phyloP scores from a whole-genome alignment of 345 rosid species.

The Rubroshorea leprosula region DNA sequence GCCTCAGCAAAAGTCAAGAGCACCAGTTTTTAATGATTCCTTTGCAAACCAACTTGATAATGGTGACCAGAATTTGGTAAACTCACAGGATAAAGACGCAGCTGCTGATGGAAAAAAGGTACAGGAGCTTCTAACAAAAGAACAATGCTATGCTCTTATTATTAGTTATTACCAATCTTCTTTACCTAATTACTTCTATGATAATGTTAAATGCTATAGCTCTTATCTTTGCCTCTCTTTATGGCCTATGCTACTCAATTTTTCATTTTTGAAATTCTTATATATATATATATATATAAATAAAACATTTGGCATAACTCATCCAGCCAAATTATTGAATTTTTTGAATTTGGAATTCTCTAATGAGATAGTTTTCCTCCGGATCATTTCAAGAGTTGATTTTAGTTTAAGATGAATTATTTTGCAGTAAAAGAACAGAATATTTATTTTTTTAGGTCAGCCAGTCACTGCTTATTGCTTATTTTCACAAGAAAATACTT shows the following conservation, averaged over 20 bases:
- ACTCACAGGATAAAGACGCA: slow-evolving; percentile 40
- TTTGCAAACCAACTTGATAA: slow-evolving; percentile 48
- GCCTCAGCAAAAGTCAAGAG: slow-evolving; percentile 49
- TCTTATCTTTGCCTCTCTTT: background rate
- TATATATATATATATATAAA: background rate
- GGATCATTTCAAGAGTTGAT: background rate
- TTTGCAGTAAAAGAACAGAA: background rate
- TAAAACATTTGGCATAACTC: background rate
- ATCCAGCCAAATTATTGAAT: background rate
- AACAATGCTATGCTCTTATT: background rate
- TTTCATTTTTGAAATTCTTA: background rate
- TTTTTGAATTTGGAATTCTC: background rate
- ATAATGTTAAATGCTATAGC: no score
- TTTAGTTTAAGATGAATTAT: background rate
- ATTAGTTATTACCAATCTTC: no score
- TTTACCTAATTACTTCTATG: no score
- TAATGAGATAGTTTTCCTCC: no score
- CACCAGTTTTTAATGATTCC: slow-evolving; percentile 45
- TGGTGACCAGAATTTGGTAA: slow-evolving; percentile 32
- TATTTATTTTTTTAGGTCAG: background rate
- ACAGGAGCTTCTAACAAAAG: background rate
- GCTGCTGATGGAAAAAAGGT: slow-evolving; percentile 55
- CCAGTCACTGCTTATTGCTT: background rate
- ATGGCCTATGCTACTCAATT: background rate
- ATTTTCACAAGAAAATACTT: background rate